Evolutionary conservation across 345 rosid species (phyloP).

Genomic region (Hibiscus mutabilis): DNA sequence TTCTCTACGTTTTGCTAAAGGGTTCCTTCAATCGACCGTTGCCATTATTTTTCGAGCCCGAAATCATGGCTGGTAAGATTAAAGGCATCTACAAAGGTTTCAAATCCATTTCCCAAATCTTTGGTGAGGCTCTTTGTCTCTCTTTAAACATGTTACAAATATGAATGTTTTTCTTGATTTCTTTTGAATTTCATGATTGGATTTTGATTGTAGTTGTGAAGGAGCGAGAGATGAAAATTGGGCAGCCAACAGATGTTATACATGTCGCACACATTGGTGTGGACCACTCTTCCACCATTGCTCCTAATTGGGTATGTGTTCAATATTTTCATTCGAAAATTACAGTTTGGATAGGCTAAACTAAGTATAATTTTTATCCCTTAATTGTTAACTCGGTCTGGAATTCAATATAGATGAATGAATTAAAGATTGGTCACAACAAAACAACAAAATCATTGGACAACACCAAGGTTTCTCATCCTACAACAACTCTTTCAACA

Average conservation of each 20-base stretch:
- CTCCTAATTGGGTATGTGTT: constrained; percentile 88
- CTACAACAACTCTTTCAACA: constrained; percentile 8
- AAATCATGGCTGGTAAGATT: too few species aligned
- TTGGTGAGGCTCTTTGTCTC: too few species aligned
- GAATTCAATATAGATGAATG: constrained; percentile 60
- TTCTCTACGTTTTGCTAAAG: too few species aligned
- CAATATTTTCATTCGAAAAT: neutral
- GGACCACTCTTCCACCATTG: constrained; percentile 63
- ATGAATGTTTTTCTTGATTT: neutral
- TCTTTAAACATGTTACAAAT: too few species aligned
- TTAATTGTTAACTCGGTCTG: constrained; percentile 4
- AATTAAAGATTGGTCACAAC: constrained; percentile 59
- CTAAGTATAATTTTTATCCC: neutral
- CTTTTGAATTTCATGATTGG: neutral
- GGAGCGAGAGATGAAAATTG: constrained; percentile 80
- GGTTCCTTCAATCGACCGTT: too few species aligned
- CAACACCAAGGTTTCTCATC: constrained; percentile 47
- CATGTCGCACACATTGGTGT: constrained; percentile 90
- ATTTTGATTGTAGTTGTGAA: constrained; percentile 42
- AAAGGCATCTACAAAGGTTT: too few species aligned
- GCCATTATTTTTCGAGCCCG: too few species aligned
- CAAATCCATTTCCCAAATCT: too few species aligned
- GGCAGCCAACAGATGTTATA: constrained; percentile 90
- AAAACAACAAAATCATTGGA: constrained; percentile 52
- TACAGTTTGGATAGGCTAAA: neutral